Base-by-base conservation (phyloP, 2,329 filamentous ascomycete species). In the Sphaerulina vaccinii region DNA sequence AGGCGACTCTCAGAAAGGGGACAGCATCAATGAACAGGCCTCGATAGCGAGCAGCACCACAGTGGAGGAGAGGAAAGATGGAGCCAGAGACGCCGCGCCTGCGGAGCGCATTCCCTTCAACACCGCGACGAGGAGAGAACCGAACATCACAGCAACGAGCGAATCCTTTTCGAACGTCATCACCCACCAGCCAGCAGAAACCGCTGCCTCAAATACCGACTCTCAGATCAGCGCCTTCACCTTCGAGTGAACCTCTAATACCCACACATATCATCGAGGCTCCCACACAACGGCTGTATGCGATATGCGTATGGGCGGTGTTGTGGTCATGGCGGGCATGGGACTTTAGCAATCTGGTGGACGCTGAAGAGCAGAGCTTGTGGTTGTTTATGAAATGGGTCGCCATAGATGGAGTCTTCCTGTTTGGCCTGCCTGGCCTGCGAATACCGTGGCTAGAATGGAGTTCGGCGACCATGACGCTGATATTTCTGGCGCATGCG, bases 391-490 rank as follows among this genome's bases (percentile, higher is more conserved):
- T 95, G 65, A 99, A 97, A 80, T 99, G 93, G 93, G 81, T 88
- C 57, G 78, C 84, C 52, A 82, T 99, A 57, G 93, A 99, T 73
- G 87, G 88, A 55, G 72, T 86, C 19, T 96, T 91, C 69, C 77
- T 97, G 57, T 96, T 95, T 69, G 88, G 88, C 6, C 74, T 99
- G 48, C 92, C 95, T 15, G 82, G 87, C 60, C 71, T 99, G 63
- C 84, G 88, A 68, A 96, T 99, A 79, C 93, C 93, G 52, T 99
- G 93, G 95, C 78, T 99, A 52, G 90, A 97, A 75, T 89, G 92
- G 75, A 89, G 88, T 37, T 87, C 88, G 65, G 79, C 82, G 29
- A 84, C 84, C 1, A 86, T 88, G 48, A 80, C 87, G 36, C 75
- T 81, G 24, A 73, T 91, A 18, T 95, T 93, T 65, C 70, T 87